Conservation (phyloP, 164 flowering plant genomes). For the Santalum album region DNA sequence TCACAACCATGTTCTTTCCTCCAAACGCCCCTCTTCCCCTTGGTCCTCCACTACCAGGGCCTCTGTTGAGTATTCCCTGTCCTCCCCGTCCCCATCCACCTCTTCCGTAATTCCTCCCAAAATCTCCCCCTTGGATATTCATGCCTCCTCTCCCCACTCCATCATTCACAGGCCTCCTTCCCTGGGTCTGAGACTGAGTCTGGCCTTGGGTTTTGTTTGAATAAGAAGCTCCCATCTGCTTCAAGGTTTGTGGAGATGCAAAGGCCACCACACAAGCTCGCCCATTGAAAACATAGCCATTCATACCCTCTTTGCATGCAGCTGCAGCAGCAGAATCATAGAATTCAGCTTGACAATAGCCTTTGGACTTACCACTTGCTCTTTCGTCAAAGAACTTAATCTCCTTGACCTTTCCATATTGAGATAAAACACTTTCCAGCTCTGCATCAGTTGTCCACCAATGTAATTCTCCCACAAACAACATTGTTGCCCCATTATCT, state of each 20-base stretch:
- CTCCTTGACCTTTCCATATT: constrained; percentile 62
- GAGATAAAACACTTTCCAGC: constrained; percentile 45
- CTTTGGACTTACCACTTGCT: constrained; percentile 75
- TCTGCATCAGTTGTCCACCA: constrained; percentile 91
- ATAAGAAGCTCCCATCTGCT: constrained; percentile 57
- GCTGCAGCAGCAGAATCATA: constrained; percentile 49
- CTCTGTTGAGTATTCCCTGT: constrained; percentile 35
- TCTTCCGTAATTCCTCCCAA: constrained; percentile 41
- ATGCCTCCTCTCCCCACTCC: constrained; percentile 46
- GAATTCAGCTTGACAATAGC: constrained; percentile 76
- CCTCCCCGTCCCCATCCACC: constrained; percentile 60
- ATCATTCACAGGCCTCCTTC: constrained; percentile 45
- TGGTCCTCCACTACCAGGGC: constrained; percentile 39
- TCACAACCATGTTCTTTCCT: constrained; percentile 33
- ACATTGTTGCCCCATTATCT: constrained; percentile 50
- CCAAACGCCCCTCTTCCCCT: constrained; percentile 53
- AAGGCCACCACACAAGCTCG: constrained; percentile 69
- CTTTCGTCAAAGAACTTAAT: constrained; percentile 67
- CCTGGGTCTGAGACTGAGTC: constrained; percentile 38
- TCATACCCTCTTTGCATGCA: constrained; percentile 67
- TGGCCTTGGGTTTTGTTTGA: constrained; percentile 40
- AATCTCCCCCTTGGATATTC: constrained; percentile 43
- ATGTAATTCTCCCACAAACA: constrained; percentile 65
- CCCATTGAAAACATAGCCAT: constrained; percentile 55
- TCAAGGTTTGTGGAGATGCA: constrained; percentile 58